These are phyloP conservation scores for Cercis canadensis DNA, from an alignment of 306 rosid species.

Conservation along the genomic window DNA sequence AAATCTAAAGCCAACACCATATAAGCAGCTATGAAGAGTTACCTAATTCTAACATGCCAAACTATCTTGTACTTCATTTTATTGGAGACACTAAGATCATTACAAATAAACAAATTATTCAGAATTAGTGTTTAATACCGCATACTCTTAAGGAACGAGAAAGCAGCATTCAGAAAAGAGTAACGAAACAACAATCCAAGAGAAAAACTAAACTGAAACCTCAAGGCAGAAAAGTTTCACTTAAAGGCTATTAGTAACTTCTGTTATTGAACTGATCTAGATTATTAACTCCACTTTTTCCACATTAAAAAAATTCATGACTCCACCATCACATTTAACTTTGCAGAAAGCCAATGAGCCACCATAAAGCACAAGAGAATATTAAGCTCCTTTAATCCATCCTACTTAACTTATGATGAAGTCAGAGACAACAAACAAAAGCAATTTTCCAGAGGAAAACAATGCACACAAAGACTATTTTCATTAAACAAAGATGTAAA, in stretches of 20 bases:
- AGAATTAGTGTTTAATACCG: constrained; percentile 15
- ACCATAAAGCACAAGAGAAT: constrained; percentile 14
- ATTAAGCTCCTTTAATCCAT: constrained; percentile 14
- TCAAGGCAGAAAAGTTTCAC: constrained; percentile 13
- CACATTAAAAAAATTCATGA: constrained; percentile 14
- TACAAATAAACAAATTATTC: not conserved
- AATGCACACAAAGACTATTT: constrained; percentile 22
- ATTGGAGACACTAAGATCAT: not conserved
- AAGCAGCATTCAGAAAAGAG: constrained; percentile 4
- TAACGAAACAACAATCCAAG: constrained; percentile 17
- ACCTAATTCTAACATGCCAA: not conserved
- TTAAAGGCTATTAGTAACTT: constrained; percentile 10
- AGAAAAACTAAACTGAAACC: constrained; percentile 18
- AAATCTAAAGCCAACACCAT: not conserved
- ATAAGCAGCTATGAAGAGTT: not conserved
- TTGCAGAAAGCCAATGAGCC: constrained; percentile 5
- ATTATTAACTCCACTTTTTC: constrained; percentile 19
- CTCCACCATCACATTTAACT: not conserved
- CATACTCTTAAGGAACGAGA: not conserved
- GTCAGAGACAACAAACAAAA: constrained; percentile 20
- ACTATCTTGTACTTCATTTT: not conserved
- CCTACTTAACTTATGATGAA: constrained; percentile 20
- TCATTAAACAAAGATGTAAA: constrained; percentile 24
- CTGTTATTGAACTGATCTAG: constrained; percentile 5
- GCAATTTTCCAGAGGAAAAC: constrained; percentile 11